A percentile compares a stretch with the other conserved stretches of the same genome.
Evolutionary conservation across 352 stramenopile genomes (phyloP).

Genomic region (Globisporangium nunn): DNA sequence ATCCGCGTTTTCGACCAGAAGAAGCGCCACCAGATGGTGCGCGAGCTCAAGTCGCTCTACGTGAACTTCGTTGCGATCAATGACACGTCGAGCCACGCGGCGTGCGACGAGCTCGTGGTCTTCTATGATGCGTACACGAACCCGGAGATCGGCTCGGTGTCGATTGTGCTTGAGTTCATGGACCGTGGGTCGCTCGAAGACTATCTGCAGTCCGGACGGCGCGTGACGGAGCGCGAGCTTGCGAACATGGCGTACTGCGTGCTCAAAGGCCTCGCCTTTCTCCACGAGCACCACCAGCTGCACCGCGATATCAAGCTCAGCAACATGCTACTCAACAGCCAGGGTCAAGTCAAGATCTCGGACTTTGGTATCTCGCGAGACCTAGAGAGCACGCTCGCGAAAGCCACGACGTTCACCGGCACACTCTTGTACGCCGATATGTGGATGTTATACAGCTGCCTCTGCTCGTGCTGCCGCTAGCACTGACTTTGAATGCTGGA

Average conservation of each 20-base stretch:
- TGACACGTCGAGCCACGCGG: conserved; percentile 29
- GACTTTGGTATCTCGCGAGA: conserved; percentile 83
- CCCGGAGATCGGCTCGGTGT: conserved; percentile 75
- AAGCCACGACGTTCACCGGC: conserved; percentile 87
- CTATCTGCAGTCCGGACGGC: conserved; percentile 36
- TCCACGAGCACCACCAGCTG: conserved; percentile 87
- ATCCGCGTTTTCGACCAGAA: conserved; percentile 86
- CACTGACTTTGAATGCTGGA: background rate
- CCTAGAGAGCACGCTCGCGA: conserved; percentile 77
- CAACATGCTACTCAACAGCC: conserved; percentile 91
- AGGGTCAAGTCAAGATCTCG: conserved; percentile 79
- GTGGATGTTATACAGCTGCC: background rate
- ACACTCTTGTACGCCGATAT: conserved; percentile 66
- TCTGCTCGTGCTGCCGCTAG: background rate
- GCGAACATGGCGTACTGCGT: conserved; percentile 73
- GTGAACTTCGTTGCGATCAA: conserved; percentile 70
- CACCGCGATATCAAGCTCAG: conserved; percentile 94
- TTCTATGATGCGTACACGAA: conserved; percentile 93
- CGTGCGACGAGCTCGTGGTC: conserved; percentile 77
- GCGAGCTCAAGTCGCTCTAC: conserved; percentile 82
- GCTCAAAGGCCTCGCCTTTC: conserved; percentile 78
- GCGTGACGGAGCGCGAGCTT: conserved; percentile 63
- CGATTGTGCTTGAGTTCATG: conserved; percentile 95
- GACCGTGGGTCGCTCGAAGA: conserved; percentile 87
- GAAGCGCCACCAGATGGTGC: conserved; percentile 85